Base-by-base conservation (phyloP, 192 early-diverging fungal genomes). In the Geranomyces michiganensis region DNA sequence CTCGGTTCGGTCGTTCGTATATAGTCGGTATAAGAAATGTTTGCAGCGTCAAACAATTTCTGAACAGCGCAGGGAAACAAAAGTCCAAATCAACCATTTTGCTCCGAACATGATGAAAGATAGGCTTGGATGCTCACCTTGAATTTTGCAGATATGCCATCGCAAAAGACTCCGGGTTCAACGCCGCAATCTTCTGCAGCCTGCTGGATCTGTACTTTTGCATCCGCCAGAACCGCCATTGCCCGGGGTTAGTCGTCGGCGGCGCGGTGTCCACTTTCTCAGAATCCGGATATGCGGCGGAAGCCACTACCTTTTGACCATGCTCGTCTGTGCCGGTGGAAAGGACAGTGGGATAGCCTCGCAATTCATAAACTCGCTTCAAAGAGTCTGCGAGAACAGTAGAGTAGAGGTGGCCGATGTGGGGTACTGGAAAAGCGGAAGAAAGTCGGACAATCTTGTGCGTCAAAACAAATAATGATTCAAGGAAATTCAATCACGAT, bases 391-490 rank as follows among this genome's bases (percentile, higher is more conserved):
- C 89, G 0, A 98, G 75, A 10, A 97, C 92, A 0, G 90, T 81
- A 6, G 95, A 92, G 76, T 95, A 95, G 64, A 98, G 79, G 68
- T 98, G 96, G 13, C 96, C 96, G 74, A 98, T 92, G 78, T 98
- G 96, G 19, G 95, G 95, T 13, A 83, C 91, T 48, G 51, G 9
- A n/a, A n/a, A n/a, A n/a, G n/a, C n/a, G n/a, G n/a, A n/a, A n/a
- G n/a, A n/a, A n/a, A n/a, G n/a, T n/a, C n/a, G n/a, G n/a, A n/a
- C n/a, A n/a, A n/a, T n/a, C n/a, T n/a, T n/a, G n/a, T n/a, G n/a
- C n/a, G n/a, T n/a, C n/a, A n/a, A n/a, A n/a, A n/a, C n/a, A n/a
- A n/a, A n/a, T n/a, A n/a, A n/a, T n/a, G n/a, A n/a, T n/a, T n/a
- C n/a, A n/a, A n/a, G n/a, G n/a, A n/a, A n/a, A n/a, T n/a, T n/a